Evolutionary conservation across 192 early-diverging fungal genomes (phyloP).

Genomic region (Backusella circina): DNA sequence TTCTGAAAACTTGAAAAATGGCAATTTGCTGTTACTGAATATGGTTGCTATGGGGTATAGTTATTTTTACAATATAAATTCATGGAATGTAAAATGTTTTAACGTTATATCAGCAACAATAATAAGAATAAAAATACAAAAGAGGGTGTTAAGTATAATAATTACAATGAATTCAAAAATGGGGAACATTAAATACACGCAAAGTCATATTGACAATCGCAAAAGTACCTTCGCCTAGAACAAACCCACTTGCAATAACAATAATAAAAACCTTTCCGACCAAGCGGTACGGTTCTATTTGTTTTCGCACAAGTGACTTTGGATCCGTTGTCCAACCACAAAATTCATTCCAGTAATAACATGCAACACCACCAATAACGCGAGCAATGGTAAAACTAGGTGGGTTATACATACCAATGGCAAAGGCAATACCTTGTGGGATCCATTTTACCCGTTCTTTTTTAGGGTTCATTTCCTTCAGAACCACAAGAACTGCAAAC

Average conservation of each 20-base stretch:
- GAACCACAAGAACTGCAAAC: slow-evolving; percentile 40
- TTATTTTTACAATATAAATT: not conserved
- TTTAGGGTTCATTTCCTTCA: slow-evolving; percentile 9
- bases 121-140: not conserved
- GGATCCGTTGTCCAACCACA: slow-evolving; percentile 14
- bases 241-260: slow-evolving; percentile 73
- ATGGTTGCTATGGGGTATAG: not conserved
- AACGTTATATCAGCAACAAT: not conserved
- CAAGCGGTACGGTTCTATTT: slow-evolving; percentile 24
- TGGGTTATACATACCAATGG: slow-evolving; percentile 77
- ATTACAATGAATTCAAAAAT: slow-evolving; percentile 12
- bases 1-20: not conserved
- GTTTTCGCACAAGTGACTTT: not conserved
- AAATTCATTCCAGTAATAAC: slow-evolving; percentile 44
- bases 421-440: slow-evolving; percentile 75
- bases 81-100: not conserved
- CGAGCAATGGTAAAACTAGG: slow-evolving; percentile 73
- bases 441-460: slow-evolving; percentile 46
- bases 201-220: slow-evolving; percentile 59
- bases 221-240: slow-evolving; percentile 70
- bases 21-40: not conserved
- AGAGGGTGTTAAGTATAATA: not conserved
- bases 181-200: slow-evolving; percentile 37
- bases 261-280: slow-evolving; percentile 58
- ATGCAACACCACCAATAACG: slow-evolving; percentile 55